Evolutionary conservation across 1,139 yeast species (phyloP), one percentile per base, ranked within the genome.

Genomic region (Yamadazyma triangularis): DNA sequence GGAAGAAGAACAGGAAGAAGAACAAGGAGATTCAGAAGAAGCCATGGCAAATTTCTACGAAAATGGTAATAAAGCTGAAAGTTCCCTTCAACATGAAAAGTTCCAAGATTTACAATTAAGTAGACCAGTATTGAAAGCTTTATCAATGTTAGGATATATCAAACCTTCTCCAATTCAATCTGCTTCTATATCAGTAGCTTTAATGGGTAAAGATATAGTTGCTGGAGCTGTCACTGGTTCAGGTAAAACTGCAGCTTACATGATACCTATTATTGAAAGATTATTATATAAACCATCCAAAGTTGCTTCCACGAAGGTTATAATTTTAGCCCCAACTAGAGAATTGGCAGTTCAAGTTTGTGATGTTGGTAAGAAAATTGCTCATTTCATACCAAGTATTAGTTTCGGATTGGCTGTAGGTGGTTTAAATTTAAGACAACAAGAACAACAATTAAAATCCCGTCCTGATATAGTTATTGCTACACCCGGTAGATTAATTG

Each of bases 221-320:
- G 99, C 98, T n/a, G 97, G 97, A 65, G 98, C 98, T 23, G 95
- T 86, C 16, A 91, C 99, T 3, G 99, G 99, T 64, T 88, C 97
- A 22, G 99, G 99, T 75, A 91, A 91, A 56, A 93, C 99, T 13
- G 98, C 97, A 4, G 98, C 98, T 2, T 91, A 87, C 52, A 79
- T 91, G 81, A 84, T 91, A 35, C 99, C 98, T 12, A 86, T 91
- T 24, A 77, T 93, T 38, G 98, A 93, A 61, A 79, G 98, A 65
- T 67, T 91, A 28, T 63, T 91, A 21, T 91, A 82, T 58, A 84
- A 93, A 47, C 96, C 97, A 8, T 71, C 86, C 31, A 85, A 84
- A 48, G 64, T 83, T 8, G 81, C 96, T 2, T 76, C 94, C 3
- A 88, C 97, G 2, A 73, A 96, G 54, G 98, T 91, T 11, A 73